Percentiles rank a stretch among this genome's conserved stretches.
These are phyloP conservation scores for Dentiscutata heterogama DNA, from an alignment of 371 early-diverging fungal species.

Conservation along the genomic window DNA sequence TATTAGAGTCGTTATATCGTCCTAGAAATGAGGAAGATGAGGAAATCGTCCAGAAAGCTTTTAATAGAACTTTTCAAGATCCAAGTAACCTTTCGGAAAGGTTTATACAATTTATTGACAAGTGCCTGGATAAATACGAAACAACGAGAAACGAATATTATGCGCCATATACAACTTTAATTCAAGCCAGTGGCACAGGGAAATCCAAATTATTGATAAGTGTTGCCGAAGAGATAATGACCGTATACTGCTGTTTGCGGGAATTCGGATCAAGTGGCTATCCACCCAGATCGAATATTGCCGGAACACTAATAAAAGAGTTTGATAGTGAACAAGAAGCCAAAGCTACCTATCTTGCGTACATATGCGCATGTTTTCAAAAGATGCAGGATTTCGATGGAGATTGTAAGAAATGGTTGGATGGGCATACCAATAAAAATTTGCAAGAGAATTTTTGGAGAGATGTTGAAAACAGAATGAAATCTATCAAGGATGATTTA, in stretches of 20 bases:
- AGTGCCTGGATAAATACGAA: constrained; percentile 18
- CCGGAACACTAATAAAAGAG: background rate
- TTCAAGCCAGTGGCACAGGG: constrained; percentile 30
- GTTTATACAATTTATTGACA: background rate
- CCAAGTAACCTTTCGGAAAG: constrained; percentile 29
- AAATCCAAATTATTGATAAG: constrained; percentile 30
- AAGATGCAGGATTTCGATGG: constrained; percentile 5
- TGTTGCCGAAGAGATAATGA: constrained; percentile 11
- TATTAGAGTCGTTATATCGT: too few relatives aligned
- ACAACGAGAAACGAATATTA: background rate
- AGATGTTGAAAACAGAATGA: constrained; percentile 4
- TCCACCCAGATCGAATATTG: constrained; percentile 25
- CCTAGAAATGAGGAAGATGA: too few relatives aligned
- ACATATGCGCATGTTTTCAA: constrained; percentile 17
- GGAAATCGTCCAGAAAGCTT: too few relatives aligned
- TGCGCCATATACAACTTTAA: constrained; percentile 29
- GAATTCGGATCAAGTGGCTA: constrained; percentile 19
- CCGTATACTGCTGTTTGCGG: constrained; percentile 8
- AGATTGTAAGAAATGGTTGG: background rate
- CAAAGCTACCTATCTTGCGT: constrained; percentile 26
- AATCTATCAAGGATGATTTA: background rate
- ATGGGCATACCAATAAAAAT: constrained; percentile 23
- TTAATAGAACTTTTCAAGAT: constrained; percentile 33
- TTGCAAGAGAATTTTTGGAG: constrained; percentile 30
- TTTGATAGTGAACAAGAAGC: constrained; percentile 1